Percentiles rank a stretch among this genome's conserved stretches.
Conservation (phyloP, 1,284 basidiomycete genomes). For the Rhodotorula sp. region DNA sequence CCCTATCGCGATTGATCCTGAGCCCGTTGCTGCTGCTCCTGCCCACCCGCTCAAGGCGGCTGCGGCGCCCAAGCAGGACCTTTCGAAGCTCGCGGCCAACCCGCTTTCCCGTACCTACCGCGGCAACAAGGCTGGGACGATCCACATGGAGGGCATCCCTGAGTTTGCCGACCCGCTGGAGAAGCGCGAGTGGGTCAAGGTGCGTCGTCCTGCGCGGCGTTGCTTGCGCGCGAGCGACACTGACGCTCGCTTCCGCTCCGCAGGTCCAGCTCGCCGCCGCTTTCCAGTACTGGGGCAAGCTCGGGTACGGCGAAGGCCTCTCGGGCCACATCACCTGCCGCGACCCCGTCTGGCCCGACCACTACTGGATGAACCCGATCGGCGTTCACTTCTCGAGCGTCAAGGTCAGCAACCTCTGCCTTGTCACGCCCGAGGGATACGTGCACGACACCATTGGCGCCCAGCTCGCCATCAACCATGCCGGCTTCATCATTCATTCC, state of each 20-base stretch:
- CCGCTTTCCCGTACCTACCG: slow-evolving; percentile 44
- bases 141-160: slow-evolving; percentile 44
- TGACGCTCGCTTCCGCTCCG: not conserved
- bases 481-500: slow-evolving; percentile 24
- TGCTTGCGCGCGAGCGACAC: not conserved
- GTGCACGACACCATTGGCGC: slow-evolving; percentile 47
- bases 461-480: slow-evolving; percentile 49
- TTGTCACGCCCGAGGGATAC: slow-evolving; percentile 50
- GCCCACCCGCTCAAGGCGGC: not conserved
- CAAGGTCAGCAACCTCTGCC: slow-evolving; percentile 47
- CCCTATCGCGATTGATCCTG: not conserved
- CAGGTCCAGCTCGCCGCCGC: slow-evolving; percentile 47
- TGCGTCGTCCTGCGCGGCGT: not conserved
- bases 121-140: slow-evolving; percentile 47
- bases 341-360: slow-evolving; percentile 48
- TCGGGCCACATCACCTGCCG: slow-evolving; percentile 50
- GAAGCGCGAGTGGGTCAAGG: slow-evolving; percentile 49
- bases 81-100: slow-evolving; percentile 6
- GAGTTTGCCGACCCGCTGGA: slow-evolving; percentile 45
- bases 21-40: not conserved
- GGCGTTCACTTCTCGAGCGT: slow-evolving; percentile 47
- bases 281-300: slow-evolving; percentile 50
- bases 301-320: slow-evolving; percentile 48
- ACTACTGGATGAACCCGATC: slow-evolving; percentile 50
- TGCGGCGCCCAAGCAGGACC: slow-evolving; percentile 9